Evolutionary conservation across 225 moss, liverwort and hornwort genomes (phyloP).

Genomic region (Lunularia cruciata): DNA sequence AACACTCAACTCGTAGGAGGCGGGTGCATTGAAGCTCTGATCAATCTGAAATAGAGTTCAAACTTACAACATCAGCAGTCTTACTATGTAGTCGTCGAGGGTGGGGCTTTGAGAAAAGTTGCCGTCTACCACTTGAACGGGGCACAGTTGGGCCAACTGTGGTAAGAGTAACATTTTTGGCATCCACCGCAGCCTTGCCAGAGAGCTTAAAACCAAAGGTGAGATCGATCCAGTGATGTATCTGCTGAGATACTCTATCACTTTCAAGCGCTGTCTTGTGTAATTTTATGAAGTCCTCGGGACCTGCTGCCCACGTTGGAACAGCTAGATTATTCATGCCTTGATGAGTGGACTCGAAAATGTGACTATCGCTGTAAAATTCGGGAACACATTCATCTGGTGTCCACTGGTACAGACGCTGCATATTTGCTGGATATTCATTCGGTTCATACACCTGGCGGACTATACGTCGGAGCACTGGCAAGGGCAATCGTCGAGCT

Average conservation of each 20-base stretch:
- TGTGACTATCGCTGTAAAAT: conserved; percentile 68
- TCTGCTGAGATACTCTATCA: conserved; percentile 65
- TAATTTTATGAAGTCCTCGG: conserved; percentile 59
- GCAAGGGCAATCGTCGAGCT: conserved; percentile 70
- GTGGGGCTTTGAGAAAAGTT: conserved; percentile 69
- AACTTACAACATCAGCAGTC: conserved; percentile 49
- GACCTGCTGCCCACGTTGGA: conserved; percentile 62
- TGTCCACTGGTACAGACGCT: conserved; percentile 84
- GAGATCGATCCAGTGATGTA: conserved; percentile 88
- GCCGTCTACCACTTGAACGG: conserved; percentile 73
- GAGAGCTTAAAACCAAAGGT: conserved; percentile 82
- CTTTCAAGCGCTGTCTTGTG: conserved; percentile 80
- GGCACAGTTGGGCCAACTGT: conserved; percentile 57
- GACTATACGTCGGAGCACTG: conserved; percentile 71
- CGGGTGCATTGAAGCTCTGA: too few relatives aligned
- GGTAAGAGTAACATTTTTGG: conserved; percentile 69
- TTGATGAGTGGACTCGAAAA: conserved; percentile 68
- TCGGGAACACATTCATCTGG: conserved; percentile 94
- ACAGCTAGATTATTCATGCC: conserved; percentile 79
- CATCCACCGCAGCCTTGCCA: conserved; percentile 72
- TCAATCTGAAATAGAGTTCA: conserved; percentile 26
- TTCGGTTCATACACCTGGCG: conserved; percentile 88
- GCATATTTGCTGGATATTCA: conserved; percentile 86
- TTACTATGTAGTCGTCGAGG: conserved; percentile 54
- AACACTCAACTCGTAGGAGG: too few relatives aligned